Conservation (phyloP, 73 alveolate genomes). For the Stentor roeselii region DNA sequence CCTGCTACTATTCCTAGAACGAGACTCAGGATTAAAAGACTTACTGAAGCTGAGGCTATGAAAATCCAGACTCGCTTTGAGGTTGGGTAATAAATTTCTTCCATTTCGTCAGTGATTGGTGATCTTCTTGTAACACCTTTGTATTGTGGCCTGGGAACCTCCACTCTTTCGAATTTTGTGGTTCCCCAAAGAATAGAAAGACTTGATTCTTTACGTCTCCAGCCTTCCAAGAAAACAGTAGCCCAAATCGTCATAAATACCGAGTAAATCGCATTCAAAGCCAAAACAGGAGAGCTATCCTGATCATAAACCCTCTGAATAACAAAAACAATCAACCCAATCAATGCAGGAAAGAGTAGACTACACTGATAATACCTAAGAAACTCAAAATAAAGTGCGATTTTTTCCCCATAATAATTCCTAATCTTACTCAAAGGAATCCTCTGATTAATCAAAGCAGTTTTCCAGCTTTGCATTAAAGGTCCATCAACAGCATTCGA, state of each 20-base stretch:
- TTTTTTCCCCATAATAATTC: not conserved
- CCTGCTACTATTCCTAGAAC: not conserved
- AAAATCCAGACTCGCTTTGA: not conserved
- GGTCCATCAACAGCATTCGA: too few relatives aligned
- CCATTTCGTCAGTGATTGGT: constrained; percentile 22
- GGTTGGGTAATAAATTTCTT: not conserved
- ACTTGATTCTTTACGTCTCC: constrained; percentile 27
- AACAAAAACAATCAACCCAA: not conserved
- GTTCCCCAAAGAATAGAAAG: constrained; percentile 8
- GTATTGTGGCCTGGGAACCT: constrained; percentile 24
- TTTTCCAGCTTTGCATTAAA: too few relatives aligned
- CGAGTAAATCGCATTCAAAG: not conserved
- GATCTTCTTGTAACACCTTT: not conserved
- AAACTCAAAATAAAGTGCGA: not conserved
- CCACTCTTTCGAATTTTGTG: not conserved
- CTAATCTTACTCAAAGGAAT: not conserved
- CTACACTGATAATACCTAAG: not conserved
- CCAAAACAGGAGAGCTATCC: not conserved
- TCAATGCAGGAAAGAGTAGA: not conserved
- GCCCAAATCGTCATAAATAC: constrained; percentile 24
- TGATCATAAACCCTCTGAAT: not conserved
- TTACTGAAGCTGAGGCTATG: not conserved
- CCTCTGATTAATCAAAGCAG: too few relatives aligned
- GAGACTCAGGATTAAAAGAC: not conserved
- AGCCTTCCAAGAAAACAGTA: not conserved